Evolutionary conservation across 2,329 filamentous ascomycete genomes (phyloP).

Genomic region (Hypoxylon rubiginosum): DNA sequence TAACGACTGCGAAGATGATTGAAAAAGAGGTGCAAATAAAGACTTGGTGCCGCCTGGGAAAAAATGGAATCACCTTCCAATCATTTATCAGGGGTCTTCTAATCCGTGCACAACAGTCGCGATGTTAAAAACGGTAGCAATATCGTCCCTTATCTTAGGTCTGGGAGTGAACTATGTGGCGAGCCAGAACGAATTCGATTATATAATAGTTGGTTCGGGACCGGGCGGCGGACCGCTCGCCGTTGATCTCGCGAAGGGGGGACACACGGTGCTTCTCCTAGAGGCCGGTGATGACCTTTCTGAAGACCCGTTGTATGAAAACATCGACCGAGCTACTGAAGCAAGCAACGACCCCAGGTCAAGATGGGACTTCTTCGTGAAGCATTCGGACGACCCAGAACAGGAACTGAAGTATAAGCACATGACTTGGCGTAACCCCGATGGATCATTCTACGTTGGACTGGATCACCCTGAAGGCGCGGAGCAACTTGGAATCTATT

Average conservation of each 20-base stretch:
- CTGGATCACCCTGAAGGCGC: slow-evolving; percentile 65
- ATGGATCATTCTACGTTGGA: slow-evolving; percentile 66
- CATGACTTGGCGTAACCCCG: slow-evolving; percentile 66
- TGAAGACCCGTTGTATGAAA: slow-evolving; percentile 53
- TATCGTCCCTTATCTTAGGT: slow-evolving; percentile 8
- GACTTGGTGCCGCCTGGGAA: background rate
- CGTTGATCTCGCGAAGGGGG: slow-evolving; percentile 70
- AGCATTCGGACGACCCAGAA: slow-evolving; percentile 68
- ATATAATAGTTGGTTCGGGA: slow-evolving; percentile 72
- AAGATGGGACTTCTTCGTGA: slow-evolving; percentile 73
- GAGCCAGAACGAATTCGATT: slow-evolving; percentile 63
- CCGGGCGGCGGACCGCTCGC: slow-evolving; percentile 71
- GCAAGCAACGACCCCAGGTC: slow-evolving; percentile 66
- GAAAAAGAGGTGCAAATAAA: slow-evolving; percentile 10
- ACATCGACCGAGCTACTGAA: slow-evolving; percentile 20
- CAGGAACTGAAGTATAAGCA: slow-evolving; percentile 69
- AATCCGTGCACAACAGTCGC: background rate
- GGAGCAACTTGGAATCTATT: slow-evolving; percentile 66
- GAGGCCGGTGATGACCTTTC: slow-evolving; percentile 71
- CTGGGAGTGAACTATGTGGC: slow-evolving; percentile 16
- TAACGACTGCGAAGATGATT: background rate
- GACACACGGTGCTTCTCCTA: slow-evolving; percentile 71
- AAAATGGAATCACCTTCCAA: background rate
- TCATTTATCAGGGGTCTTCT: background rate
- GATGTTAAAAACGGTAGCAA: slow-evolving; percentile 23